Evolutionary conservation across 805 yeast species (phyloP).

Genomic region (Ogataea siamensis): DNA sequence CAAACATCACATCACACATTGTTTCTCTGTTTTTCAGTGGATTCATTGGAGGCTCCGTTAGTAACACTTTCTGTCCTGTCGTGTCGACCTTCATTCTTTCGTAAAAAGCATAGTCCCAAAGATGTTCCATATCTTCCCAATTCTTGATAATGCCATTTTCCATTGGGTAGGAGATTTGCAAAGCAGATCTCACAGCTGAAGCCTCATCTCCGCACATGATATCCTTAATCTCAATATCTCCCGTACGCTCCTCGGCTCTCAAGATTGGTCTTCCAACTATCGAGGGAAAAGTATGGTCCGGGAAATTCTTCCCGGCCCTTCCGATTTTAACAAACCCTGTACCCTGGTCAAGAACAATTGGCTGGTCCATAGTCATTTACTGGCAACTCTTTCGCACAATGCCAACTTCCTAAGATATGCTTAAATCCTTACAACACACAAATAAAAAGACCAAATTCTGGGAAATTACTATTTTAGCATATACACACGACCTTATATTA

Average conservation of each 20-base stretch:
- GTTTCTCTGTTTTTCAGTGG: constrained; percentile 86
- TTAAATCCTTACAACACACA: constrained; percentile 11
- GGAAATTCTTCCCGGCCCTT: constrained; percentile 94
- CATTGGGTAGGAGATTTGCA: constrained; percentile 97
- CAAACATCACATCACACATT: constrained; percentile 93
- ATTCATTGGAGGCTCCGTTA: constrained; percentile 98
- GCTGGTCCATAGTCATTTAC: constrained; percentile 28
- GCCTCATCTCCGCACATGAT: constrained; percentile 99
- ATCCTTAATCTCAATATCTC: constrained; percentile 79
- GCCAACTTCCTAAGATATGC: constrained; percentile 4
- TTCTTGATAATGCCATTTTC: constrained; percentile 96
- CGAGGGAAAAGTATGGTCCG: constrained; percentile 95
- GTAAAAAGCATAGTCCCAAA: constrained; percentile 97
- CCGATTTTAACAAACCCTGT: constrained; percentile 98
- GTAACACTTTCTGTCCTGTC: constrained; percentile 70
- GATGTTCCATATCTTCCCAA: constrained; percentile 98
- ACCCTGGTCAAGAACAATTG: constrained; percentile 91
- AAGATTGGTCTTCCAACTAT: constrained; percentile 96
- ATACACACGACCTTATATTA: constrained; percentile 8
- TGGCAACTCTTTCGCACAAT: constrained; percentile 10
- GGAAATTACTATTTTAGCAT: background rate
- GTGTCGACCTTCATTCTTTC: constrained; percentile 82
- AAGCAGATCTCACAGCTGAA: constrained; percentile 79
- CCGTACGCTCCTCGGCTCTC: constrained; percentile 90
- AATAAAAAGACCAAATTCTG: constrained; percentile 4